Conservation (phyloP, 306 rosid genomes). For the Citrullus mucosospermus region DNA sequence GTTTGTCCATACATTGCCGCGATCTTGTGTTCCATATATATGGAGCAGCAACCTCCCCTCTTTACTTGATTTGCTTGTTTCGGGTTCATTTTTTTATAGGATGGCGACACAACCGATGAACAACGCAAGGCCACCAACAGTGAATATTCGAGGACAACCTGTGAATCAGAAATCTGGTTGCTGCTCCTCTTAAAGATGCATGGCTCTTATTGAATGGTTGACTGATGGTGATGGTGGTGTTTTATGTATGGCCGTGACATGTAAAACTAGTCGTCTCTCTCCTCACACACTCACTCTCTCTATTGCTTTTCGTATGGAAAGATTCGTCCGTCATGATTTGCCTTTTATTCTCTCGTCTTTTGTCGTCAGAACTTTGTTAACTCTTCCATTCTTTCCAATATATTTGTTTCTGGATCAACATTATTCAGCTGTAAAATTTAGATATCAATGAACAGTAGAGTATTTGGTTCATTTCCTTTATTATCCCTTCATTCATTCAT, state of each 20-base stretch:
- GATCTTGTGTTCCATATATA: neutral
- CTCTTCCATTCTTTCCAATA: constrained; percentile 7
- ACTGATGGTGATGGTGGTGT: neutral
- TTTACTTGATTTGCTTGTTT: neutral
- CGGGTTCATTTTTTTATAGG: constrained; percentile 22
- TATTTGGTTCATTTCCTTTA: neutral
- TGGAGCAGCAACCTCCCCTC: neutral
- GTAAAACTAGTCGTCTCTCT: constrained; percentile 2
- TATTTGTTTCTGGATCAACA: constrained; percentile 12
- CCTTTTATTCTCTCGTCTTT: neutral
- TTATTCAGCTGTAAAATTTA: constrained; percentile 10
- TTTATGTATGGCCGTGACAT: neutral
- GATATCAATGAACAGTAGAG: constrained; percentile 8
- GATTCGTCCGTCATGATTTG: neutral
- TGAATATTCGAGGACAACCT: constrained; percentile 16
- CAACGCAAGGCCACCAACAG: constrained; percentile 74
- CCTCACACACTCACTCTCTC: neutral
- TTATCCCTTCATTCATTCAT: neutral
- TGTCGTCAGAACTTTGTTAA: neutral
- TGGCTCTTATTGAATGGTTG: neutral
- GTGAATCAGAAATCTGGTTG: constrained; percentile 12
- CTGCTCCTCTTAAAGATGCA: constrained; percentile 11
- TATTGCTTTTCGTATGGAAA: constrained; percentile 3
- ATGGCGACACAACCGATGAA: constrained; percentile 97
- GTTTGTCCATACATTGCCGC: neutral